Evolutionary conservation across 352 stramenopile genomes (phyloP).

Genomic region (Aphanomyces astaci): DNA sequence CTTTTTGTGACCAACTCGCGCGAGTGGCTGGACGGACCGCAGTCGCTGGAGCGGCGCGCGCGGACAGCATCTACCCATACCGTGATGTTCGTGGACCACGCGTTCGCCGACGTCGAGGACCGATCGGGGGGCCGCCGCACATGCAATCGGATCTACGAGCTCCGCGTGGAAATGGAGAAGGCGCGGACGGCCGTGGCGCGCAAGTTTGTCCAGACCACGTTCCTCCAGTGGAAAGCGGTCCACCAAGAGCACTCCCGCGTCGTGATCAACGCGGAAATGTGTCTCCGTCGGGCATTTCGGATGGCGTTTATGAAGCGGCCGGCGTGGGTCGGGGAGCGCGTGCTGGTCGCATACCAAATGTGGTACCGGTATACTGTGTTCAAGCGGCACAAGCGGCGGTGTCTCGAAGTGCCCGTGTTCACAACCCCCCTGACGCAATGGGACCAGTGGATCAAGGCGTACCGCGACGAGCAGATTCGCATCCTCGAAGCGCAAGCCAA

Average conservation of each 20-base stretch:
- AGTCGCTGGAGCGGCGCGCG: conserved; percentile 15
- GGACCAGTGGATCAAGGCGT: conserved; percentile 68
- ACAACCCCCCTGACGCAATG: conserved; percentile 42
- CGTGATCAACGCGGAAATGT: conserved; percentile 56
- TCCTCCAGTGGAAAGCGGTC: conserved; percentile 51
- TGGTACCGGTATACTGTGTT: conserved; percentile 60
- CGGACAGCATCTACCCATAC: not conserved
- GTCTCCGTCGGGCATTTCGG: conserved; percentile 55
- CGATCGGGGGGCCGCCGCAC: conserved; percentile 12
- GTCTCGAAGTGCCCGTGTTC: conserved; percentile 41
- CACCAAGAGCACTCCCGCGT: conserved; percentile 41
- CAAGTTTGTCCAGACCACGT: conserved; percentile 60
- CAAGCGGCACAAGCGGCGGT: conserved; percentile 38
- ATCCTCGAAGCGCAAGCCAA: conserved; percentile 50
- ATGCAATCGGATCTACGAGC: conserved; percentile 28
- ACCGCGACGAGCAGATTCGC: conserved; percentile 69
- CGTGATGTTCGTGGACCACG: conserved; percentile 39
- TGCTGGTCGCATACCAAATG: conserved; percentile 56
- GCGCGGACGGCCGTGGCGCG: conserved; percentile 44
- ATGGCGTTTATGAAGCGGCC: conserved; percentile 47
- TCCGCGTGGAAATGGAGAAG: conserved; percentile 32
- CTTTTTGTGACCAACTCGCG: conserved; percentile 57
- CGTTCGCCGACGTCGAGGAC: conserved; percentile 43
- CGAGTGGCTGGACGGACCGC: conserved; percentile 24
- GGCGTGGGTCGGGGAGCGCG: conserved; percentile 50